Percentiles rank a stretch among this genome's conserved stretches.
Evolutionary conservation across 176 grass and related monocot species (phyloP).

Genomic region (Avena eriantha): DNA sequence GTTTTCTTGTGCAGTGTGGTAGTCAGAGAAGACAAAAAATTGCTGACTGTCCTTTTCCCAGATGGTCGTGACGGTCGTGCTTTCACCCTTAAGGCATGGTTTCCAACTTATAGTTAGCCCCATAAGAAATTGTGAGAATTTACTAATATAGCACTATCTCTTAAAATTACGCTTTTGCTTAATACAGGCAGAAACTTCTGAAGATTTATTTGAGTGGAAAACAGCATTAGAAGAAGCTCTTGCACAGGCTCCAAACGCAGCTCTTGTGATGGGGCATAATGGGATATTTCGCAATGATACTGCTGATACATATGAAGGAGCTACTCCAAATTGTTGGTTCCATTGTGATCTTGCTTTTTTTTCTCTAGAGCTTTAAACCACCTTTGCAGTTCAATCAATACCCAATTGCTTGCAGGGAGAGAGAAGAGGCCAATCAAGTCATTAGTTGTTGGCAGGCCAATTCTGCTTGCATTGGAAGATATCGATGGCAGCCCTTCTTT

Average conservation of each 20-base stretch:
- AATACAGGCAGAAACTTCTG: conserved; percentile 82
- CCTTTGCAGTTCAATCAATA: conserved; percentile 29
- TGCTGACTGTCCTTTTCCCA: conserved; percentile 96
- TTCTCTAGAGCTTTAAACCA: conserved; percentile 28
- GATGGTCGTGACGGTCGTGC: conserved; percentile 98
- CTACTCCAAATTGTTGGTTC: conserved; percentile 81
- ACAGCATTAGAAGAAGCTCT: conserved; percentile 95
- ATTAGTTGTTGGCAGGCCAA: conserved; percentile 93
- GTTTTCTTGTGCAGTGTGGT: conserved; percentile 72
- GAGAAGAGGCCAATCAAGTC: conserved; percentile 94
- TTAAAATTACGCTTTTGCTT: conserved; percentile 2
- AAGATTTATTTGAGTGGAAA: conserved; percentile 99
- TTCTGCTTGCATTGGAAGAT: conserved; percentile 97
- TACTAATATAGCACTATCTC: conserved; percentile 19
- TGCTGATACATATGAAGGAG: conserved; percentile 78
- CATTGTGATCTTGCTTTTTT: conserved; percentile 35
- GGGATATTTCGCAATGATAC: conserved; percentile 97
- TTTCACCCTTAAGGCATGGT: conserved; percentile 87
- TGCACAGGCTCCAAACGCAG: conserved; percentile 97
- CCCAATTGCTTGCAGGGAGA: conserved; percentile 72
- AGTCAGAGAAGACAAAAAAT: conserved; percentile 98
- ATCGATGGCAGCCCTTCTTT: conserved; percentile 98
- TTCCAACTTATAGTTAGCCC: conserved; percentile 19
- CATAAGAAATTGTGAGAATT: background rate
- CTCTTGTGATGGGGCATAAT: conserved; percentile 99